These are phyloP conservation scores for Apiospora pterosperma DNA, from an alignment of 2,329 filamentous ascomycete species.

Conservation along the genomic window DNA sequence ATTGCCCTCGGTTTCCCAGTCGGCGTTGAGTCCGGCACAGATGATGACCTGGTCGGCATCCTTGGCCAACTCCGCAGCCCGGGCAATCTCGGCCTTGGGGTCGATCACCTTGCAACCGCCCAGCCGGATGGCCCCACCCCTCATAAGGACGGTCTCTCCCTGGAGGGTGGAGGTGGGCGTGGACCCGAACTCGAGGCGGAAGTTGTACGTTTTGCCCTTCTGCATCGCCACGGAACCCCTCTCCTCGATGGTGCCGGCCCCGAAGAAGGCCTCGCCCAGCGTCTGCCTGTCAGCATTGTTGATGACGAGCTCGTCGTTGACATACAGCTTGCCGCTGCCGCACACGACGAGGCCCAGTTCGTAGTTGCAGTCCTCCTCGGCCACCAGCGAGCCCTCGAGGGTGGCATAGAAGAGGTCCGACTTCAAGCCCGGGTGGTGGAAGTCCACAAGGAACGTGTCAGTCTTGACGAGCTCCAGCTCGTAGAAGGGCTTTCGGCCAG, in stretches of 20 bases:
- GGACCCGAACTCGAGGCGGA: slow-evolving; percentile 58
- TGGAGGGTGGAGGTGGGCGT: slow-evolving; percentile 54
- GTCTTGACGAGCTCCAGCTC: slow-evolving; percentile 45
- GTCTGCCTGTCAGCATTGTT: slow-evolving; percentile 64
- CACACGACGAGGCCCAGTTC: slow-evolving; percentile 65
- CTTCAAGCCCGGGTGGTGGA: slow-evolving; percentile 49
- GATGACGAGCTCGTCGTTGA: slow-evolving; percentile 60
- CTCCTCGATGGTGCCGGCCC: slow-evolving; percentile 61
- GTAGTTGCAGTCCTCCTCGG: slow-evolving; percentile 58
- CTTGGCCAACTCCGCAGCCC: slow-evolving; percentile 65
- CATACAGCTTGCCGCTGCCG: slow-evolving; percentile 62
- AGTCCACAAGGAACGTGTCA: slow-evolving; percentile 48
- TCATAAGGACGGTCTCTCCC: slow-evolving; percentile 48
- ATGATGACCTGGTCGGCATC: slow-evolving; percentile 74
- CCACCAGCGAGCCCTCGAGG: slow-evolving; percentile 57
- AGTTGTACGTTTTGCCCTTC: slow-evolving; percentile 55
- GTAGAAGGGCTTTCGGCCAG: slow-evolving; percentile 48
- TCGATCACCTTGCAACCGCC: slow-evolving; percentile 58
- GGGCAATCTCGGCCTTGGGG: slow-evolving; percentile 55
- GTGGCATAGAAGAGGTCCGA: slow-evolving; percentile 55
- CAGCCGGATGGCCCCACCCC: slow-evolving; percentile 59
- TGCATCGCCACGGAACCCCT: slow-evolving; percentile 54
- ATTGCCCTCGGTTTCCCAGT: slow-evolving; percentile 77
- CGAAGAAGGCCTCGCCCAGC: slow-evolving; percentile 63
- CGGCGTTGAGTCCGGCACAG: slow-evolving; percentile 72